Evolutionary conservation across 2,329 filamentous ascomycete species (phyloP).

Genomic region (Cladosporium velox): DNA sequence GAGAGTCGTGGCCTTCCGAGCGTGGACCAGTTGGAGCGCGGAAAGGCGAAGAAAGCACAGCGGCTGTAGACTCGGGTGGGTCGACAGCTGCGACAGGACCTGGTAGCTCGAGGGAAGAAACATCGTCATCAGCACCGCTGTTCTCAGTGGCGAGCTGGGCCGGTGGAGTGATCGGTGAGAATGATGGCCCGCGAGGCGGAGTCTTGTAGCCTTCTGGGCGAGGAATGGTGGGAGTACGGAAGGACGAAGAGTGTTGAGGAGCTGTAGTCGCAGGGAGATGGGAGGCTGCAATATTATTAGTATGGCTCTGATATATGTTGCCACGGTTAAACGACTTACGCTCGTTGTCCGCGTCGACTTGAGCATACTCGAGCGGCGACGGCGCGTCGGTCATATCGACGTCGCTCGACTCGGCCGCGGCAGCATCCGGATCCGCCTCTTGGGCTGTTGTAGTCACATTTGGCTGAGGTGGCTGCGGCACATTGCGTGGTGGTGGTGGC

Average conservation of each 20-base stretch:
- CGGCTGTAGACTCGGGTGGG: background rate
- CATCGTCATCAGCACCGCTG: background rate
- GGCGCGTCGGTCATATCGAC: background rate
- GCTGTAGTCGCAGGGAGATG: background rate
- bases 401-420: background rate
- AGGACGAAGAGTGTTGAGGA: background rate
- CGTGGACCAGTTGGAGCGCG: background rate
- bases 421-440: background rate
- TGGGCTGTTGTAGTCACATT: background rate
- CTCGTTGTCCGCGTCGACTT: background rate
- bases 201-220: background rate
- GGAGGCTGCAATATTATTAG: background rate
- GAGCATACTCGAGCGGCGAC: background rate
- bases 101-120: background rate
- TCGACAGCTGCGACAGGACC: background rate
- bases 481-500: background rate
- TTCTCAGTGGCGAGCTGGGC: background rate
- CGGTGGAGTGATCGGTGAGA: background rate
- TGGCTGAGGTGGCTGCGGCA: background rate
- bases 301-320: background rate
- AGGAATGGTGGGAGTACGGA: background rate
- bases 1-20: background rate
- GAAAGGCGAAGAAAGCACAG: background rate
- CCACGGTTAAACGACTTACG: background rate
- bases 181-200: background rate